Conservation (phyloP, 1,284 basidiomycete genomes). For the Volvariella surrecta region DNA sequence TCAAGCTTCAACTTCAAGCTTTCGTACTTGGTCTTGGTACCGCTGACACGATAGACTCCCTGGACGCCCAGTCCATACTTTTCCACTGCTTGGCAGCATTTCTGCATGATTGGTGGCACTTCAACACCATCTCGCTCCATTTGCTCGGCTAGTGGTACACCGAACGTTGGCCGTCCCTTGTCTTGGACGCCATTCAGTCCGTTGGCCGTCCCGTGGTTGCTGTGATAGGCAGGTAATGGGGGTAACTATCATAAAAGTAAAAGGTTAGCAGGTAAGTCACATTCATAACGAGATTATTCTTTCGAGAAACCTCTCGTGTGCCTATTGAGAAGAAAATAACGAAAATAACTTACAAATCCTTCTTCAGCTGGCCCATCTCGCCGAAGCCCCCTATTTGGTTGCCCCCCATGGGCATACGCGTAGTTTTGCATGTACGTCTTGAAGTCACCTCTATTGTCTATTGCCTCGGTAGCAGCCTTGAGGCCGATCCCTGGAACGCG, state of each 20-base stretch:
- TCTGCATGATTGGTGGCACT: conserved; percentile 82
- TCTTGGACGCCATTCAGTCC: conserved; percentile 39
- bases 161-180: conserved; percentile 75
- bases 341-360: conserved; percentile 61
- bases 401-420: conserved; percentile 70
- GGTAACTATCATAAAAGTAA: conserved; percentile 39
- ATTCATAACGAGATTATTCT: conserved; percentile 6
- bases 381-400: conserved; percentile 57
- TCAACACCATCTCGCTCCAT: conserved; percentile 86
- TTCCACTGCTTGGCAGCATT: conserved; percentile 91
- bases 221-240: conserved; percentile 40
- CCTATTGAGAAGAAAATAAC: conserved; percentile 2
- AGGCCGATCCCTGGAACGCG: conserved; percentile 57
- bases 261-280: not conserved
- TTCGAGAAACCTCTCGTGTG: conserved; percentile 10
- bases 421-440: conserved; percentile 97
- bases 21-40: conserved; percentile 84
- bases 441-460: conserved; percentile 94
- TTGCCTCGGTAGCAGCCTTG: conserved; percentile 81
- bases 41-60: conserved; percentile 92
- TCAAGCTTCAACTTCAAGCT: conserved; percentile 83
- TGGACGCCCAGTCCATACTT: conserved; percentile 77
- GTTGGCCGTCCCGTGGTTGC: conserved; percentile 20
- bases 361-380: conserved; percentile 81
- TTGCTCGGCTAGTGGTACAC: conserved; percentile 87